Evolutionary conservation across 176 grass and related monocot genomes (phyloP), one percentile per base, ranked within the genome.

Genomic region (Musa schizocarpa): DNA sequence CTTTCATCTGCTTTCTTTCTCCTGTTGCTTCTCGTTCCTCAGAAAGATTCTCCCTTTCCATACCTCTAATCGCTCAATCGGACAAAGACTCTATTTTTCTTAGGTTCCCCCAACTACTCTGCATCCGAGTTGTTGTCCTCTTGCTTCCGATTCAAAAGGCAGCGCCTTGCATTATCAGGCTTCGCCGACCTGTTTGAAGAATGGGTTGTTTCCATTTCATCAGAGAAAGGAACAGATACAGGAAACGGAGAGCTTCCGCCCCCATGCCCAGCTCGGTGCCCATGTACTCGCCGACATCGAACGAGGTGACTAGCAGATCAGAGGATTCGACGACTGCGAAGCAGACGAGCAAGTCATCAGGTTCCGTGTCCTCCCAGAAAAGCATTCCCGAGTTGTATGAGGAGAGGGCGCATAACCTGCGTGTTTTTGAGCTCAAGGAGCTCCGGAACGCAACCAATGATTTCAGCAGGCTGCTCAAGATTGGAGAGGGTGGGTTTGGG

Each of bases 371-470:
- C 29, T 69, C 67, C 7, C 67, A 69, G 34, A 27, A 20, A n/a
- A 69, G 67, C 29, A 69, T 69, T 50, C 23, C 67, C 50, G 67
- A 69, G 26, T 50, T 69, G 67, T 69, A 69, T 20, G 13, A 49
- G 67, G 43, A 69, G 67, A 69, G 34, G 67, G 67, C 67, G 7
- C 67, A 69, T 50, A 69, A 69, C 67, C 43, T 69, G 27, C 67
- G 67, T 50, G 67, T 20, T 69, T 69, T 69, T 14, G 3, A 51
- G 67, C 67, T 50, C 67, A 69, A 69, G 67, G 29, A 69, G 26
- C 67, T 69, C 13, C 26, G 13, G 34, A 69, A 69, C 23, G 67
- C 67, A 19, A 69, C 67, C 27, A 69, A 69, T 50, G 24, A 69
- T 50, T 69, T 69, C 67, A 69, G 67, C 29, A 69, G 14, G 67